Conservation (phyloP, 2,329 filamentous ascomycete genomes). For the Fusarium goolgardi region DNA sequence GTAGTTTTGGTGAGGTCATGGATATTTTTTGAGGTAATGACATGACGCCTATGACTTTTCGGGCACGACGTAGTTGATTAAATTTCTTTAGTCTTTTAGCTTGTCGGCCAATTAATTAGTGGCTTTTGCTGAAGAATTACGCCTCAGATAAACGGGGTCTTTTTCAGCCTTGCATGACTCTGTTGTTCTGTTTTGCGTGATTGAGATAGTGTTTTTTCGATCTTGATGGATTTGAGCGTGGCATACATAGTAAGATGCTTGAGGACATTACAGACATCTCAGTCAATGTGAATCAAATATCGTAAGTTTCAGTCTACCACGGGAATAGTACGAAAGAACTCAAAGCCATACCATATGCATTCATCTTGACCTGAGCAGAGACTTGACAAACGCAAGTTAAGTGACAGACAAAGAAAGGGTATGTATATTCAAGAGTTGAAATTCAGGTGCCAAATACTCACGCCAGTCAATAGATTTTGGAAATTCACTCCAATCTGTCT, state of each 20-base stretch:
- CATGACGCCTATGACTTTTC: slow-evolving; percentile 7
- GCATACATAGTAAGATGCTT: no score
- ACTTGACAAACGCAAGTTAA: no score
- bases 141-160: background rate
- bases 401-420: no score
- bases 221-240: no score
- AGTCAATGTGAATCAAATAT: no score
- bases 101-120: background rate
- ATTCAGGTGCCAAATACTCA: background rate
- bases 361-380: no score
- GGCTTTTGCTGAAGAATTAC: background rate
- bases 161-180: background rate
- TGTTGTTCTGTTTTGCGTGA: background rate
- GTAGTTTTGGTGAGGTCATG: slow-evolving; percentile 3
- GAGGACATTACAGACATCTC: no score
- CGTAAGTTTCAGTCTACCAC: no score
- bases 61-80: background rate
- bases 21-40: background rate
- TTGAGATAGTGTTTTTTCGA: background rate
- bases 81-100: background rate
- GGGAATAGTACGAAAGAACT: no score
- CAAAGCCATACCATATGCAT: no score
- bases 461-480: background rate
- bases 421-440: no score
- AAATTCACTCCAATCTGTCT: background rate